Evolutionary conservation across 495 filamentous ascomycete species (phyloP), one percentile per base, ranked within the genome.

Genomic region (Penicillium atrosanguineum): DNA sequence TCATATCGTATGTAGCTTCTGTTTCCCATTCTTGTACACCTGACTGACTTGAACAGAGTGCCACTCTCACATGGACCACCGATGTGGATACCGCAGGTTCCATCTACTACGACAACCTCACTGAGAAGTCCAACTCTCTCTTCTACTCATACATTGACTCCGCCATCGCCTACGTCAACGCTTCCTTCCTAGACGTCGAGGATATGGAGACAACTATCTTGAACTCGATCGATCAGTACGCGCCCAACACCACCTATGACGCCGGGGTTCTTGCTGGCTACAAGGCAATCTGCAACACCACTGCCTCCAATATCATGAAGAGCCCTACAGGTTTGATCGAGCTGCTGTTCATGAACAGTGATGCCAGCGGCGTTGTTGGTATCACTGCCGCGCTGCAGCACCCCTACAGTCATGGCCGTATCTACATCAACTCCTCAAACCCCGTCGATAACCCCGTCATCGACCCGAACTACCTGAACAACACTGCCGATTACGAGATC

Each of bases 311-410:
- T 0, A 70, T 70, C 23, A 64, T 69, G 49, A 53, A 58, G 37
- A 63, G 59, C 20, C 53, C 61, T 0, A 59, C 57, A 12, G 67
- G 69, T 2, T 62, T 62, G 28, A 63, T 68, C 31, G 64, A 70
- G 44, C 46, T 73, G 3, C 48, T 73, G 4, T 64, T 67, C 46
- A 65, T 70, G 67, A 72, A 71, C 45, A 69, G 62, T 16, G 67
- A 64, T 8, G 51, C 50, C 7, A 62, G 64, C 14, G 69, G 69
- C 15, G 64, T 68, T 34, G 46, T 69, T 12, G 68, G 68, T n/a
- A 60, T 74, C 42, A 67, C 66, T 9, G 69, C 65, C 1, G 61
- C 69, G 23, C 59, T 74, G 2, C 72, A 73, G 45, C 69, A 70
- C 29, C 71, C 71, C 6, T 53, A 64, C 57, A 53, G 65, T 56